These are phyloP conservation scores for Malus sieversii DNA, from an alignment of 306 rosid genomes.

Conservation along the genomic window DNA sequence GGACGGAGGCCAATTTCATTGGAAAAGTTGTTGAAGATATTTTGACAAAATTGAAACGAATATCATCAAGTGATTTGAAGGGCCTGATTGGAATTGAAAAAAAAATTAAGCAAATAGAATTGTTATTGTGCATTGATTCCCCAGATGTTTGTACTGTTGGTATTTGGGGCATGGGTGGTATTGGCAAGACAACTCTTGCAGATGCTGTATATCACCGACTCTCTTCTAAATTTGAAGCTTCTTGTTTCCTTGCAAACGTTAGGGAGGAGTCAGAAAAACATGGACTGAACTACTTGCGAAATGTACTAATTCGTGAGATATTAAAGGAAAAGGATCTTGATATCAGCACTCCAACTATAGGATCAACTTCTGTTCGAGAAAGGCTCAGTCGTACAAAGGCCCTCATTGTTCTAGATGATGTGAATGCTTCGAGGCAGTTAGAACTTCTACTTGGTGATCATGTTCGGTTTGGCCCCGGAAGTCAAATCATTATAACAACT, in stretches of 20 bases:
- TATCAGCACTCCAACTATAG: background rate
- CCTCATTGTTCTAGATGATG: slow-evolving; percentile 11
- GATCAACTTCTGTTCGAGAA: background rate
- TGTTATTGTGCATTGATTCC: background rate
- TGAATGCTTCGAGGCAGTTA: background rate
- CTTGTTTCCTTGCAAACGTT: background rate
- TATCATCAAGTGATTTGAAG: background rate
- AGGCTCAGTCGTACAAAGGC: background rate
- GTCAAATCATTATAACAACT: background rate
- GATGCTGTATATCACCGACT: background rate
- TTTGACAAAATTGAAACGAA: background rate
- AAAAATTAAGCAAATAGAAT: background rate
- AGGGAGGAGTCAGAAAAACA: background rate
- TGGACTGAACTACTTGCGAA: background rate
- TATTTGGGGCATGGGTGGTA: slow-evolving; percentile 22
- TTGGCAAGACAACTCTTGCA: background rate
- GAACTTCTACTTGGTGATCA: background rate
- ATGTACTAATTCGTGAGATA: background rate
- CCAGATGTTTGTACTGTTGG: background rate
- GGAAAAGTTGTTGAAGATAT: background rate
- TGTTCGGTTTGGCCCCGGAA: background rate
- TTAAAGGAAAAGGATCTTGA: background rate
- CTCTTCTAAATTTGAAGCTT: background rate
- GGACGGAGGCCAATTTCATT: background rate
- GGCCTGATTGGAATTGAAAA: slow-evolving; percentile 8